Evolutionary conservation across 768 basidiomycete species (phyloP), one percentile per base, ranked within the genome.

Genomic region (Mycena vitilis): DNA sequence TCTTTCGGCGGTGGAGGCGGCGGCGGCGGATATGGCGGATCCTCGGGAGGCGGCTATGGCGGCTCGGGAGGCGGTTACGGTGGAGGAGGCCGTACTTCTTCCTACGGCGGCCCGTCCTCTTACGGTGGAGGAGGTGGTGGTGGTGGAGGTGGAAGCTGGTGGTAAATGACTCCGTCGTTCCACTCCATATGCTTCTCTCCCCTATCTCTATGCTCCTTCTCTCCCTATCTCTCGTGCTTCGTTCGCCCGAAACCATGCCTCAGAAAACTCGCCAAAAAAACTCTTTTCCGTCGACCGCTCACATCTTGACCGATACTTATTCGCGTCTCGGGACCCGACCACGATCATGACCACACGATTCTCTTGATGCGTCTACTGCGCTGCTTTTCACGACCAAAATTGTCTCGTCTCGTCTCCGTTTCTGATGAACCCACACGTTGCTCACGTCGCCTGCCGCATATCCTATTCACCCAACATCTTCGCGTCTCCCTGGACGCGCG

Each of bases 371-470:
- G 49, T 66, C 63, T 66, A 40, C 58, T 85, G 87, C 86, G 87
- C 89, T 89, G 87, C 89, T 89, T 87, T 88, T 86, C 83, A 79
- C 74, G 79, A 75, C 83, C 77, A 73, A 78, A 73, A 79, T 81
- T 80, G 81, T 82, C 83, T 82, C 81, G 84, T 87, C 86, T 78
- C 77, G 73, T 76, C 73, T 70, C 72, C 70, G 70, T 84, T 85
- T 84, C 81, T 74, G 73, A 72, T 73, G 73, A 68, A 71, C 81
- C 82, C 65, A 73, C 81, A 81, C 81, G 84, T 83, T 84, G 82
- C 82, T 81, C 77, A 75, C 60, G 60, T 76, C 79, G 81, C 77
- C 80, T 81, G 80, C 73, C 71, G 78, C 79, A 81, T 76, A 69
- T 75, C 71, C 65, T 71, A 65, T 63, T 70, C 74, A 42, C 72